Conservation (phyloP, 2,329 filamentous ascomycete genomes). For the Chaetoscypha palmicola region DNA sequence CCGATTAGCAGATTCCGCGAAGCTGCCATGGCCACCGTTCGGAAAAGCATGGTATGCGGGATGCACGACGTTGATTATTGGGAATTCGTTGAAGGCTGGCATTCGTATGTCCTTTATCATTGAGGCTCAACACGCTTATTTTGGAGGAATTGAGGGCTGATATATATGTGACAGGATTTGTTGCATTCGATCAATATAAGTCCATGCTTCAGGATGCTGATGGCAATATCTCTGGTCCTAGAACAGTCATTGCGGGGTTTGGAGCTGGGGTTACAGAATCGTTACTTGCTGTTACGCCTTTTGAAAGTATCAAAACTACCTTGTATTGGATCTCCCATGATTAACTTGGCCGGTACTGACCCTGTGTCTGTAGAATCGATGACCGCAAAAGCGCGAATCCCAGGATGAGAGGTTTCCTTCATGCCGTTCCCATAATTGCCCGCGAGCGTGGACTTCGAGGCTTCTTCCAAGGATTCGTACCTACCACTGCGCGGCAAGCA, state of each 20-base stretch:
- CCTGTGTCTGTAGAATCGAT: constrained; percentile 60
- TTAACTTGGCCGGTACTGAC: not conserved
- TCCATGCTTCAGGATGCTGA: constrained; percentile 70
- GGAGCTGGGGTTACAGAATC: constrained; percentile 93
- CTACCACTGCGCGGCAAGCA: constrained; percentile 88
- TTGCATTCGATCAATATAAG: constrained; percentile 95
- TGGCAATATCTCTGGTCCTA: constrained; percentile 82
- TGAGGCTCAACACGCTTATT: not conserved
- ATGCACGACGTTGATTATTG: constrained; percentile 93
- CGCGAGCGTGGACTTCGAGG: constrained; percentile 81
- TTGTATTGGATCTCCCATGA: constrained; percentile 50
- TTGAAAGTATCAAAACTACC: constrained; percentile 97
- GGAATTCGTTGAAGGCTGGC: constrained; percentile 92
- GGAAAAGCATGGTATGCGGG: constrained; percentile 95
- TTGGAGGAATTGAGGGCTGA: not conserved
- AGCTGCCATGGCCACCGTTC: constrained; percentile 91
- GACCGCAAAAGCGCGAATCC: constrained; percentile 83
- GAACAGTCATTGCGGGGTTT: constrained; percentile 88
- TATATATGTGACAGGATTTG: constrained; percentile 58
- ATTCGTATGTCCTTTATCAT: constrained; percentile 63
- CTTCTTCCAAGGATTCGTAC: constrained; percentile 96
- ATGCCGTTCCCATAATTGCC: constrained; percentile 80
- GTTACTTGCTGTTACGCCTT: constrained; percentile 87
- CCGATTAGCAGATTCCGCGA: constrained; percentile 70
- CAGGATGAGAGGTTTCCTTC: constrained; percentile 83